These are phyloP conservation scores for Fusarium redolens DNA, from an alignment of 2,329 filamentous ascomycete species.

Conservation along the genomic window DNA sequence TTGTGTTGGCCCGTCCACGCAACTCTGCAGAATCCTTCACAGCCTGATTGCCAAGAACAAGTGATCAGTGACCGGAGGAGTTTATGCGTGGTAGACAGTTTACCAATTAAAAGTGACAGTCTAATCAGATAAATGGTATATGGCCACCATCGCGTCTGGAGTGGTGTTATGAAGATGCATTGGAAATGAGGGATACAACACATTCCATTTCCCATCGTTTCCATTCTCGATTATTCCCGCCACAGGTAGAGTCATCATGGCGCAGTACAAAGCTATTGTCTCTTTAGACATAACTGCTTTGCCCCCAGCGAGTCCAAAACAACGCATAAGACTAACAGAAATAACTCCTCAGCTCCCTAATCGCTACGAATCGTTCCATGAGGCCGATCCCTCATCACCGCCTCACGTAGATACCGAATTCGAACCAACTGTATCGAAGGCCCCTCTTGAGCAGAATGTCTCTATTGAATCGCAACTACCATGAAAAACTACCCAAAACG, in stretches of 20 bases:
- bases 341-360: rapidly evolving
- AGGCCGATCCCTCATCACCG: neutral
- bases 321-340: neutral
- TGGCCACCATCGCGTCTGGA: neutral
- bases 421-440: rapidly evolving
- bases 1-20: rapidly evolving
- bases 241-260: too few species aligned
- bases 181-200: neutral
- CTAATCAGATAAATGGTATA: neutral
- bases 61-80: neutral
- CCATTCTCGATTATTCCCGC: neutral
- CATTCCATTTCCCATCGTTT: rapidly evolving
- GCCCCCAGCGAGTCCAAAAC: rapidly evolving
- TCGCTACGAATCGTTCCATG: too few species aligned
- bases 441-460: rapidly evolving
- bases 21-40: neutral
- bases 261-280: neutral
- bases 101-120: neutral
- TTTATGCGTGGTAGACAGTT: rapidly evolving
- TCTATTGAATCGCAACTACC: rapidly evolving
- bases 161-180: neutral
- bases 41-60: neutral
- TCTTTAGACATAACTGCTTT: rapidly evolving
- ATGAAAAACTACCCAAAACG: neutral
- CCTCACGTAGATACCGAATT: rapidly evolving